Conservation (phyloP, 495 filamentous ascomycete genomes). For the Bombardia bombarda region DNA sequence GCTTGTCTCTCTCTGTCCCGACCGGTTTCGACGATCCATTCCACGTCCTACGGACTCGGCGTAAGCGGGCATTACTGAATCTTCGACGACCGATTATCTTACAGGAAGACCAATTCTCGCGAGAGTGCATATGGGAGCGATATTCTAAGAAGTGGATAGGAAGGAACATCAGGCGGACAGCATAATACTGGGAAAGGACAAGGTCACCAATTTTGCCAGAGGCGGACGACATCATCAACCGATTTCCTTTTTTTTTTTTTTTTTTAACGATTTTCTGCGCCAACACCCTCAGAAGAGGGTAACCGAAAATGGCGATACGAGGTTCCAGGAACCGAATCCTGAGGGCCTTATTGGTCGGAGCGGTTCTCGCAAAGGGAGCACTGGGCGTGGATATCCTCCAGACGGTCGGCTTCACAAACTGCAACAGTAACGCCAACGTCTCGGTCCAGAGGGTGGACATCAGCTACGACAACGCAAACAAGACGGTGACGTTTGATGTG, state of each 20-base stretch:
- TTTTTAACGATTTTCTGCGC: too few relatives aligned
- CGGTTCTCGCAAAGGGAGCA: conserved; percentile 28
- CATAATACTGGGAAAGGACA: not conserved
- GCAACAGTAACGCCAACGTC: conserved; percentile 57
- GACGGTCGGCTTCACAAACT: conserved; percentile 73
- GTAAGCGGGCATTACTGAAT: not conserved
- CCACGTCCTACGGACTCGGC: not conserved
- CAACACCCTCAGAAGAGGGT: not conserved
- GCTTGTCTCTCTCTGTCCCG: conserved; percentile 10
- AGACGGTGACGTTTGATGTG: conserved; percentile 73
- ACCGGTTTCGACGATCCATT: conserved; percentile 18
- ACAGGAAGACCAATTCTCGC: not conserved
- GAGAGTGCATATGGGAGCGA: not conserved
- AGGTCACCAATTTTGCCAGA: not conserved
- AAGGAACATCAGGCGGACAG: not conserved
- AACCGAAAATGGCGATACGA: conserved; percentile 6
- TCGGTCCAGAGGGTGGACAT: conserved; percentile 68
- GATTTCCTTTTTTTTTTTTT: too few relatives aligned
- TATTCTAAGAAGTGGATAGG: not conserved
- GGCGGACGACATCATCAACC: too few relatives aligned
- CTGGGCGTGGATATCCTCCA: conserved; percentile 62
- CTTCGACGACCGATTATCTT: not conserved
- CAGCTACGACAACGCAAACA: conserved; percentile 64
- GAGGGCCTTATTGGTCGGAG: conserved; percentile 27
- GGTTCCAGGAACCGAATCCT: conserved; percentile 19